Conservation (phyloP, 1,284 basidiomycete genomes). For the Malassezia caprae region DNA sequence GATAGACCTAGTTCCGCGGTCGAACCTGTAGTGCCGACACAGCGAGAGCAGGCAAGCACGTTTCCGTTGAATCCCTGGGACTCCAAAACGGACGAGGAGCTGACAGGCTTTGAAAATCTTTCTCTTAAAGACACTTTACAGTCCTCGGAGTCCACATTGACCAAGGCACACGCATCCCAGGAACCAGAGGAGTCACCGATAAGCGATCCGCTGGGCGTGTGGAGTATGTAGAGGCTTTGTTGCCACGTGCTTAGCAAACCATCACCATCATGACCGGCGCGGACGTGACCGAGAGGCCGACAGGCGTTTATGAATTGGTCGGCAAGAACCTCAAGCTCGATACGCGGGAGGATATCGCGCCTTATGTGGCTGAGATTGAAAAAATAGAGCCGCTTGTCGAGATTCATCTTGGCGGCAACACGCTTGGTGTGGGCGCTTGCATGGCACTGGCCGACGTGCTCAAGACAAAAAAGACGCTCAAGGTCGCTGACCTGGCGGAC, state of each 20-base stretch:
- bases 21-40: neutral
- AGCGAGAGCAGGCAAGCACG: neutral
- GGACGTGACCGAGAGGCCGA: neutral
- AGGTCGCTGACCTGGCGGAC: constrained; percentile 92
- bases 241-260: neutral
- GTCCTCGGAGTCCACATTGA: neutral
- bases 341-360: constrained; percentile 66
- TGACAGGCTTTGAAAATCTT: neutral
- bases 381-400: constrained; percentile 62
- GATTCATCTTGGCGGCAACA: constrained; percentile 88
- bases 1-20: neutral
- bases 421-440: constrained; percentile 86
- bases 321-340: constrained; percentile 65
- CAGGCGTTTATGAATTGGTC: constrained; percentile 27
- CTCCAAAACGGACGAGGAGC: neutral
- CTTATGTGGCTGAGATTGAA: constrained; percentile 56
- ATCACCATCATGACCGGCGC: constrained; percentile 3
- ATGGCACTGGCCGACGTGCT: constrained; percentile 73
- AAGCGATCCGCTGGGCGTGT: neutral
- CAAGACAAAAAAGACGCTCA: constrained; percentile 58
- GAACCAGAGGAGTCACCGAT: neutral
- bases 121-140: neutral
- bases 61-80: neutral
- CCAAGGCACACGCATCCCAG: neutral
- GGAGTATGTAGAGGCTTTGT: neutral